phyloP scores from a whole-genome alignment of 2,329 filamentous ascomycete species.

The Penicillium sp. region DNA sequence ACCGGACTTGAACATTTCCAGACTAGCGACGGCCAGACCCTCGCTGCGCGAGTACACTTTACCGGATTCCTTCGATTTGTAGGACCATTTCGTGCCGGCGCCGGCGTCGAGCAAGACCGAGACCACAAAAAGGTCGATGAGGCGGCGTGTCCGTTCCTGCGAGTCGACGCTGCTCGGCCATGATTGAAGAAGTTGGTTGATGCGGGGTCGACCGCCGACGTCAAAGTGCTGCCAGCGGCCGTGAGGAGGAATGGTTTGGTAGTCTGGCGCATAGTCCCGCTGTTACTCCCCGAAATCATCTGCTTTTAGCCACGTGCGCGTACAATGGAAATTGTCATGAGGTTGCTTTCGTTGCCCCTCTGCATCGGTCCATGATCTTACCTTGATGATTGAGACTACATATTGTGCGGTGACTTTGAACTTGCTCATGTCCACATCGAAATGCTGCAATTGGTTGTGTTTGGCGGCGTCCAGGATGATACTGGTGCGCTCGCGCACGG shows the following conservation, averaged over 20 bases:
- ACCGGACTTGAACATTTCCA: conserved; percentile 92
- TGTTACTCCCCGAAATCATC: conserved; percentile 26
- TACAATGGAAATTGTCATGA: neutral
- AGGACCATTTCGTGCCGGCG: conserved; percentile 84
- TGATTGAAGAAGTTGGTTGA: conserved; percentile 45
- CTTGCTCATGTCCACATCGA: conserved; percentile 80
- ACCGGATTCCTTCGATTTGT: conserved; percentile 84
- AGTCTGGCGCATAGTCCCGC: conserved; percentile 66
- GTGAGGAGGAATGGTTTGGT: conserved; percentile 73
- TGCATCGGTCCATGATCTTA: conserved; percentile 32
- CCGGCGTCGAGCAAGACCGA: conserved; percentile 63
- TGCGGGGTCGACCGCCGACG: conserved; percentile 50
- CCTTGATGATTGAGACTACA: conserved; percentile 92
- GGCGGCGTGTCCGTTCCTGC: conserved; percentile 48
- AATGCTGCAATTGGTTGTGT: conserved; percentile 72
- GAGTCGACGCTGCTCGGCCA: conserved; percentile 48
- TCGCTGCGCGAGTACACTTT: conserved; percentile 79
- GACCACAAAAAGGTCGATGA: conserved; percentile 59
- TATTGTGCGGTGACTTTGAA: conserved; percentile 79
- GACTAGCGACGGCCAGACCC: conserved; percentile 69
- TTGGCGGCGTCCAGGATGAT: conserved; percentile 72
- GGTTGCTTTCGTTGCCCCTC: too few species aligned
- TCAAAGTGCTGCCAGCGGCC: conserved; percentile 62
- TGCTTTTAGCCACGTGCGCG: conserved; percentile 1
- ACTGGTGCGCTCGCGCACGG: conserved; percentile 73